Percentiles rank a stretch among this genome's conserved stretches.
Conservation (phyloP, 192 early-diverging fungal genomes). For the Entomortierella chlamydospora region DNA sequence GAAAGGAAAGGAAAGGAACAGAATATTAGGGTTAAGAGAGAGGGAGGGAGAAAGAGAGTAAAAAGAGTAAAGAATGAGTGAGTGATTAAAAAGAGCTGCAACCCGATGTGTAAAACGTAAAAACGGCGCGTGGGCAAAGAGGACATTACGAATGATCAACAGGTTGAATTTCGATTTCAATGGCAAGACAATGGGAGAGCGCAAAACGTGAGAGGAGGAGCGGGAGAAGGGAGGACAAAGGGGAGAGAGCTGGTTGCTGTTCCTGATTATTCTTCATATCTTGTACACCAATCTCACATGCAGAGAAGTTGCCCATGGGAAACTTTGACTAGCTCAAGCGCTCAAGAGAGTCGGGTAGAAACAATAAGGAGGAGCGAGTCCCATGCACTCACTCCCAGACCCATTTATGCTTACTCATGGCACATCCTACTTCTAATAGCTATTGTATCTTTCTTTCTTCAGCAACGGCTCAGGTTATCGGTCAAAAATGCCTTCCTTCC, state of each 20-base stretch:
- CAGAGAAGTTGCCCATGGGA: background rate
- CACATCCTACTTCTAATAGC: no score
- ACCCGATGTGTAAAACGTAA: background rate
- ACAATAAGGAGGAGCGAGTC: no score
- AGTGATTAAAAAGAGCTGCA: background rate
- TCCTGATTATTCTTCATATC: background rate
- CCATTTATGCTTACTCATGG: no score
- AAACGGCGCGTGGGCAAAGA: background rate
- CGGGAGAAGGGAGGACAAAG: background rate
- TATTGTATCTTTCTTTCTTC: no score
- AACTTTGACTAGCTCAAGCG: no score
- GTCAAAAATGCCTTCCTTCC: no score
- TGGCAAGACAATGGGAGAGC: background rate
- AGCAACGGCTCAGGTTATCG: no score
- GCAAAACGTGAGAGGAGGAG: background rate
- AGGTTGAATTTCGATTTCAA: background rate
- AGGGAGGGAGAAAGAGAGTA: background rate
- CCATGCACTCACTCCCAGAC: no score
- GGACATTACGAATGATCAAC: background rate
- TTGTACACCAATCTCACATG: background rate
- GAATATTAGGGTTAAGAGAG: background rate
- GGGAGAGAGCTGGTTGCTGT: background rate
- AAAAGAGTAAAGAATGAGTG: background rate
- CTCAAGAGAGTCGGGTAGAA: no score
- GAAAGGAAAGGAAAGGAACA: no score